Evolutionary conservation across 768 basidiomycete genomes (phyloP), one percentile per base, ranked within the genome.

Genomic region (Tylopilus balloui): DNA sequence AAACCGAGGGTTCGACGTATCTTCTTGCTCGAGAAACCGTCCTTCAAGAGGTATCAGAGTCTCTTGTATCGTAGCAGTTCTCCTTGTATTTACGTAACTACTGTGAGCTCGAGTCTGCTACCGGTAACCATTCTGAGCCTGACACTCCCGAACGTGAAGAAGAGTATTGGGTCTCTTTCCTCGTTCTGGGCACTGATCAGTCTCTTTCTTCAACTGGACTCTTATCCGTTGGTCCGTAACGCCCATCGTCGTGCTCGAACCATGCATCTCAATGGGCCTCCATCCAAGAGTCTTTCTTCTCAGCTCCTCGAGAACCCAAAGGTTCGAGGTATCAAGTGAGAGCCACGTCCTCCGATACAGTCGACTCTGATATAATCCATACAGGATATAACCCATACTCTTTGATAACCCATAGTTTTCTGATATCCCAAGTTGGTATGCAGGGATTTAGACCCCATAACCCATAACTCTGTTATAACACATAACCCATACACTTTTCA

Each of bases 181-280:
- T 45, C 21, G 21, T 38, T 12, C 9, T 53, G 28, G 60, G 49
- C 9, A 44, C n/a, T 57, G n/a, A 28, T 52, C 21, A 27, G 31
- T 55, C 20, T 54, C 56, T 21, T 24, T 57, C 23, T 34, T 56
- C 47, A 55, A 54, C 0, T 63, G 54, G 54, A 41, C 51, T 2
- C 40, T 61, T 40, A 37, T 59, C 34, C 48, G 45, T 39, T 64
- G 12, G 43, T 37, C 14, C 47, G 53, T 0, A 46, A 42, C 8
- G 47, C 42, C 1, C 42, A 42, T 19, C 51, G 56, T 45, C 41
- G 55, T 15, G 20, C 54, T 21, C 39, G 47, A 45, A 57, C 61
- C n/a, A 77, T 74, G 0, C 63, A 54, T 7, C 69, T 80, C 27
- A 55, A 59, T 3, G 78, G 77, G 1, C 80, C 80, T 3, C 62